These are phyloP conservation scores for Huntiella savannae DNA, from an alignment of 2,329 filamentous ascomycete genomes.

Conservation along the genomic window DNA sequence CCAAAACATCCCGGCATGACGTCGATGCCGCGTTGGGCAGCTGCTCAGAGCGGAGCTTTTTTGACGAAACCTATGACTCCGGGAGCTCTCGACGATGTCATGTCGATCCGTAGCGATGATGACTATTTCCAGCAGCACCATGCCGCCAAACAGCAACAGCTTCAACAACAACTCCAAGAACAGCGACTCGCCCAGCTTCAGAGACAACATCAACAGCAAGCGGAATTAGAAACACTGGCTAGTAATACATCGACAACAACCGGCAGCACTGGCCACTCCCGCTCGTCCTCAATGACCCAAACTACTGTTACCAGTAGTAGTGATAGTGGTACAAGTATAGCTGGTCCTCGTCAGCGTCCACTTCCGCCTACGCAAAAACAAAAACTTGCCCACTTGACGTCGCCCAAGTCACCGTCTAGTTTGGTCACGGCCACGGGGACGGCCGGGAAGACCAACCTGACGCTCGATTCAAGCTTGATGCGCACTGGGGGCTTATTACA, in stretches of 20 bases:
- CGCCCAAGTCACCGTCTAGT: too few relatives aligned
- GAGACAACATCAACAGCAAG: background rate
- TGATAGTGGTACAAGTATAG: too few relatives aligned
- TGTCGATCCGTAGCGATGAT: slow-evolving; percentile 2
- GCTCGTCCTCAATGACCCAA: background rate
- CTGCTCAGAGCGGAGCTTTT: slow-evolving; percentile 7
- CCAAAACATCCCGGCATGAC: slow-evolving; percentile 7
- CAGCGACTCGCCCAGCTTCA: background rate
- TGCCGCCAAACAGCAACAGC: background rate
- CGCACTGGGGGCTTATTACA: background rate
- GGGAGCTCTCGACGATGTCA: background rate
- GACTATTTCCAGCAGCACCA: background rate
- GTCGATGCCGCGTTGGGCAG: slow-evolving; percentile 10
- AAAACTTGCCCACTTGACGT: too few relatives aligned
- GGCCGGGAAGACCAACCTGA: background rate
- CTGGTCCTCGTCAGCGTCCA: too few relatives aligned
- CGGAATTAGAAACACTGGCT: background rate
- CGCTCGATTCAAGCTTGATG: background rate
- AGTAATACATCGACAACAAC: background rate
- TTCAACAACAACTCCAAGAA: background rate
- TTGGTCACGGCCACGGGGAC: background rate
- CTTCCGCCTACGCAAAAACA: too few relatives aligned
- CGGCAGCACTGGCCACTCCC: background rate
- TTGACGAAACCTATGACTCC: background rate
- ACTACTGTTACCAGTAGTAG: background rate